Evolutionary conservation across 306 rosid genomes (phyloP).

Genomic region (Mucuna pruriens): DNA sequence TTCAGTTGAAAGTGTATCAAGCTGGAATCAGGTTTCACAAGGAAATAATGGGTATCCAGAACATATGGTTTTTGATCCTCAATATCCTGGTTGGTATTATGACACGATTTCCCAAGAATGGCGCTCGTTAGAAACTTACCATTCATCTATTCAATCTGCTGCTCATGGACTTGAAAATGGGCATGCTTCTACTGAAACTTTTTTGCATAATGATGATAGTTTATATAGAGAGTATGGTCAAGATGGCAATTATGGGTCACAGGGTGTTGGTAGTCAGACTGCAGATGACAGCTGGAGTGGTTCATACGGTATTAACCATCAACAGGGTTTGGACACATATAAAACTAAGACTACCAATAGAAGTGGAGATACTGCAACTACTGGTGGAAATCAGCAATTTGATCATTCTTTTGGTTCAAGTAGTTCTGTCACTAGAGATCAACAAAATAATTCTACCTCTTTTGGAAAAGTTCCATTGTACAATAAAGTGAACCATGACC

Average conservation of each 20-base stretch:
- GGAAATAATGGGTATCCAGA: conserved; percentile 69
- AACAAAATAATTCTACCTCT: conserved; percentile 55
- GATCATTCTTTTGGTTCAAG: conserved; percentile 54
- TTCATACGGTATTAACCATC: conserved; percentile 46
- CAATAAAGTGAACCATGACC: conserved; percentile 55
- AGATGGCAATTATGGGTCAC: conserved; percentile 48
- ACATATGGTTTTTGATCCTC: conserved; percentile 80
- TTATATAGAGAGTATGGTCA: conserved; percentile 48
- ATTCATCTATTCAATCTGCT: conserved; percentile 50
- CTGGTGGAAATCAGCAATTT: conserved; percentile 53
- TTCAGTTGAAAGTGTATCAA: conserved; percentile 46
- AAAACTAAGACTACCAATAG: conserved; percentile 39
- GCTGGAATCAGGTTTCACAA: conserved; percentile 61
- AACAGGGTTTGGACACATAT: conserved; percentile 49
- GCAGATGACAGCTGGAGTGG: conserved; percentile 54
- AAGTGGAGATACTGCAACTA: conserved; percentile 34
- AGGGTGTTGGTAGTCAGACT: conserved; percentile 49
- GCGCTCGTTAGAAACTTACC: conserved; percentile 65
- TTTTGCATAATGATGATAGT: conserved; percentile 41
- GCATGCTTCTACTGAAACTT: conserved; percentile 38
- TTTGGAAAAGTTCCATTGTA: conserved; percentile 57
- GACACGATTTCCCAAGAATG: conserved; percentile 76
- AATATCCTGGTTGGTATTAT: conserved; percentile 84
- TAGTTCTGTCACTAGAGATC: conserved; percentile 45
- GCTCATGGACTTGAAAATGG: conserved; percentile 52